Evolutionary conservation across 2,329 filamentous ascomycete species (phyloP).

Genomic region (Colletotrichum sp.): DNA sequence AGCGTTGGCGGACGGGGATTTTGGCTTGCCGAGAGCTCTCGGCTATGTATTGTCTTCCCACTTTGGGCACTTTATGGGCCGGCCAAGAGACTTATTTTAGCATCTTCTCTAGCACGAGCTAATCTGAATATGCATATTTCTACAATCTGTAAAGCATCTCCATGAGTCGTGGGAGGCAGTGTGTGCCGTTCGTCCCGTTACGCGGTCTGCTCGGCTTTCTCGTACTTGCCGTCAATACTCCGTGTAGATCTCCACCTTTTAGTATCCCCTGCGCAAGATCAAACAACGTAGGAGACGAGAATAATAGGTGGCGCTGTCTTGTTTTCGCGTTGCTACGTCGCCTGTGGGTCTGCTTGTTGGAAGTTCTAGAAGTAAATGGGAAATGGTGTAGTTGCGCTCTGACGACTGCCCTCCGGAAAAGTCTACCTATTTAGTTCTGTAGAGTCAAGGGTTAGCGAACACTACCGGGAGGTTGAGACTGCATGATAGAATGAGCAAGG

Average conservation of each 20-base stretch:
- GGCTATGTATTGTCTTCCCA: background rate
- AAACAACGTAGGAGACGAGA: background rate
- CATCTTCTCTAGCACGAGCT: background rate
- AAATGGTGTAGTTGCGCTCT: background rate
- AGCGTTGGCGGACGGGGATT: background rate
- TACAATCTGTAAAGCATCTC: background rate
- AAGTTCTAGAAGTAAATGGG: background rate
- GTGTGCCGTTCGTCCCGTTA: background rate
- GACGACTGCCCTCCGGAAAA: background rate
- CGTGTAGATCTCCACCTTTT: background rate
- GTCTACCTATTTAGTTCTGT: background rate
- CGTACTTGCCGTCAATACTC: background rate
- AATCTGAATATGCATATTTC: background rate
- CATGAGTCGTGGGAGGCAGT: background rate
- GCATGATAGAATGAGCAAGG: background rate
- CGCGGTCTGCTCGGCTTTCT: background rate
- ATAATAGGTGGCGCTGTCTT: background rate
- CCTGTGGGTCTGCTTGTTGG: background rate
- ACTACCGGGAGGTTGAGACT: background rate
- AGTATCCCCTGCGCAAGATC: background rate
- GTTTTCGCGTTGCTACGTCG: background rate
- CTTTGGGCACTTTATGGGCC: background rate
- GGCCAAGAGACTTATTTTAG: background rate
- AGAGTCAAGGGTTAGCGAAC: background rate
- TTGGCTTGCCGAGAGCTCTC: background rate